Conservation (phyloP, 2,329 filamentous ascomycete genomes). For the Ceratocystis eucalypticola region DNA sequence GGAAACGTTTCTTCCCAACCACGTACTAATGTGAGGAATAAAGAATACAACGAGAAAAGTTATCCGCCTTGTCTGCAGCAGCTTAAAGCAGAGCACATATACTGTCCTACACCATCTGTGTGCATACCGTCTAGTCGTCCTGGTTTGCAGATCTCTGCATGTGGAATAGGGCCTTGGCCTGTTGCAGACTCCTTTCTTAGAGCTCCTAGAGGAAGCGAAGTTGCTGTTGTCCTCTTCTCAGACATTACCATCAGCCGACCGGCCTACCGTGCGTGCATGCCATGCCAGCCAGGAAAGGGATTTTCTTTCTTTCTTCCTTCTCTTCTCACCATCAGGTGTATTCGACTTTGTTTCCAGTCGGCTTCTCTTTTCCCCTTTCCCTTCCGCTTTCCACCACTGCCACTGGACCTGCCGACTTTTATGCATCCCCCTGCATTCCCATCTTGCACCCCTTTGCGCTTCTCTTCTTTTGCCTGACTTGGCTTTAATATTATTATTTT, state of each 20-base stretch:
- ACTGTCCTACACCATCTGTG: neutral
- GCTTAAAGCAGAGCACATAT: too few relatives aligned
- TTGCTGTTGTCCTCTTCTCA: neutral
- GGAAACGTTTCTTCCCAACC: too few relatives aligned
- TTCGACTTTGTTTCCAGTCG: neutral
- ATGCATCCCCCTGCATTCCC: neutral
- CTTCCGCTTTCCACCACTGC: neutral
- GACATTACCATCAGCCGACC: neutral
- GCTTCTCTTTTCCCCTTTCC: slow-evolving; percentile 4
- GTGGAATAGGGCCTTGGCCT: neutral
- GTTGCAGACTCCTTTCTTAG: neutral
- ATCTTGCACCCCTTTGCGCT: neutral
- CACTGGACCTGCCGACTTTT: neutral
- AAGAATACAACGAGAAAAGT: too few relatives aligned
- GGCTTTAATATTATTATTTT: neutral
- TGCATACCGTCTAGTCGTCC: neutral
- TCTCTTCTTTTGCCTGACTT: neutral
- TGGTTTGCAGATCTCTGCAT: neutral
- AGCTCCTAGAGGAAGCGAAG: neutral
- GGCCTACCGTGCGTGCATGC: neutral
- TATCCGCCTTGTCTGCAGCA: too few relatives aligned
- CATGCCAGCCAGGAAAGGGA: neutral
- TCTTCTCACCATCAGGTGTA: neutral
- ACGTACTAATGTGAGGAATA: too few relatives aligned
- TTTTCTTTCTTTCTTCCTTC: neutral